Conservation (phyloP, 2,329 filamentous ascomycete genomes). For the Myriosclerotinia scirpicola region DNA sequence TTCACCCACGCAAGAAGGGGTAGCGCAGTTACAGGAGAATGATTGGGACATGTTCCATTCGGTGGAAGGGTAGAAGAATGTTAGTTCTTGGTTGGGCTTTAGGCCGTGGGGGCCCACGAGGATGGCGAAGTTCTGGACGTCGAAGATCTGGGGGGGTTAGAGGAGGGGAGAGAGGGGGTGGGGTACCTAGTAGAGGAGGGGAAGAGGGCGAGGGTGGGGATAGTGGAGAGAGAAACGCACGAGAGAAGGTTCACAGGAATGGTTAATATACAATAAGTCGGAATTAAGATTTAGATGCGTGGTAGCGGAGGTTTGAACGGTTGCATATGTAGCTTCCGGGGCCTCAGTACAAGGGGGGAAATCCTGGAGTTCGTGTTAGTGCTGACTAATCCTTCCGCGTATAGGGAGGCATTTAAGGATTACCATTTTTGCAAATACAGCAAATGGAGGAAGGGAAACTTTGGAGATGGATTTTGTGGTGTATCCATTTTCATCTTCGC, state of each 20-base stretch:
- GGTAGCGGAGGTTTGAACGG: conserved; percentile 58
- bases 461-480: conserved; percentile 60
- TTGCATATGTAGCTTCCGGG: conserved; percentile 59
- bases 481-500: conserved; percentile 50
- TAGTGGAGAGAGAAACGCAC: conserved; percentile 46
- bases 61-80: conserved; percentile 75
- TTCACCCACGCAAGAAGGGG: conserved; percentile 56
- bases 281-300: conserved; percentile 63
- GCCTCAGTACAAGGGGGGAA: conserved; percentile 63
- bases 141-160: conserved; percentile 53
- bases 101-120: conserved; percentile 50
- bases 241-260: conserved; percentile 65
- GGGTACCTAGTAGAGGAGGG: no score
- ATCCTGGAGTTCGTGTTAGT: conserved; percentile 26
- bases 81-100: conserved; percentile 56
- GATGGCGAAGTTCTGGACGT: conserved; percentile 56
- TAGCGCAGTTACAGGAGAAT: conserved; percentile 65
- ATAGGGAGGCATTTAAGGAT: no score
- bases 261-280: conserved; percentile 67
- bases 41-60: conserved; percentile 74
- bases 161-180: not conserved
- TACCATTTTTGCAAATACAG: conserved; percentile 62
- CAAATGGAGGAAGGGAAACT: conserved; percentile 58
- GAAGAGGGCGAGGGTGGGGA: not conserved
- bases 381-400: no score